Evolutionary conservation across 2,329 filamentous ascomycete species (phyloP).

Genomic region (Aspergillus piperis): DNA sequence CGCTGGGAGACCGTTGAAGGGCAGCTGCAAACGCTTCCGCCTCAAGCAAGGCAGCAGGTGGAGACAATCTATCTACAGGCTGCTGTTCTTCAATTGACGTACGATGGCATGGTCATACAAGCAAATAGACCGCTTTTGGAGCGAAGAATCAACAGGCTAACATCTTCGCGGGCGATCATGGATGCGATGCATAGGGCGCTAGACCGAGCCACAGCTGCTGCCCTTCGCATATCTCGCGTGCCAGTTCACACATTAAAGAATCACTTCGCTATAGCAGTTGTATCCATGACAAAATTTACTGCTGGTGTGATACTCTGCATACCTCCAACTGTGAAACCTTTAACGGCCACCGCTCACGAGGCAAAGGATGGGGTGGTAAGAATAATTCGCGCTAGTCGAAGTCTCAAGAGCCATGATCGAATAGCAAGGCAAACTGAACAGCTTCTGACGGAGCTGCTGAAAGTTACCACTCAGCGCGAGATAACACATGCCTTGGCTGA

Average conservation of each 20-base stretch:
- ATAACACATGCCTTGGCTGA: background rate
- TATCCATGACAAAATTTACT: constrained; percentile 1
- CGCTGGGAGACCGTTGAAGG: background rate
- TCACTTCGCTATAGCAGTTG: background rate
- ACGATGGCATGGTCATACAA: constrained; percentile 1
- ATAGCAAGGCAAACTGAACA: constrained; percentile 4
- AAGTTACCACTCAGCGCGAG: background rate
- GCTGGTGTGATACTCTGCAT: constrained; percentile 4
- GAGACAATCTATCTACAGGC: constrained; percentile 1
- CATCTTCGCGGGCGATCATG: background rate
- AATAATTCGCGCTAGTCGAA: constrained; percentile 1
- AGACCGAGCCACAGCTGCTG: background rate
- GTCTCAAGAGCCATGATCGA: background rate
- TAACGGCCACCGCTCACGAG: background rate
- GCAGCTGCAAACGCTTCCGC: background rate
- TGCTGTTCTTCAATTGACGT: background rate
- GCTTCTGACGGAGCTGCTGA: background rate
- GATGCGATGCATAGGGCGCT: background rate
- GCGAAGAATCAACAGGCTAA: background rate
- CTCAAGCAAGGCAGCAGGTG: background rate
- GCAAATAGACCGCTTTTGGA: background rate
- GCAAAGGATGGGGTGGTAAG: constrained; percentile 1
- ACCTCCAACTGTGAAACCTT: background rate
- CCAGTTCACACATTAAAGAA: background rate
- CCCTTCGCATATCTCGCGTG: background rate